Conservation (phyloP, 2,329 filamentous ascomycete genomes). For the Cryphonectria naterciae region DNA sequence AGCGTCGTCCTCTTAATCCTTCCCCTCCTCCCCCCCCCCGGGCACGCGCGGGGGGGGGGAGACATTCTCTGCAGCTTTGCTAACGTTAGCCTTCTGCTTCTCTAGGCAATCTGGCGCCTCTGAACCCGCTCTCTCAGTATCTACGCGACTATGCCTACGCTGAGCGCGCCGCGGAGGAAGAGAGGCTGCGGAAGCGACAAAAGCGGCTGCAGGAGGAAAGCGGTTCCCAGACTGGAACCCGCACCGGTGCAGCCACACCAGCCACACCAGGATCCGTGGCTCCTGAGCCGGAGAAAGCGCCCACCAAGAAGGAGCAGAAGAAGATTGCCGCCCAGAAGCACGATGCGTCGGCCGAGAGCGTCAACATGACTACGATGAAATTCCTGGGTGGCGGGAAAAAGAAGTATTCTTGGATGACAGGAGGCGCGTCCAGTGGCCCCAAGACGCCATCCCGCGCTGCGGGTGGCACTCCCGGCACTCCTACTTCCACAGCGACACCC, state of each 20-base stretch:
- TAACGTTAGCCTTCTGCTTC: constrained; percentile 28
- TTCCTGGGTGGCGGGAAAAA: constrained; percentile 63
- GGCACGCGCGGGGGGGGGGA: too few relatives aligned
- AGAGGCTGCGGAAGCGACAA: constrained; percentile 68
- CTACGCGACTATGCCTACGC: constrained; percentile 66
- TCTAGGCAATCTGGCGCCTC: constrained; percentile 46
- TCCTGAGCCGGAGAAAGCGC: constrained; percentile 67
- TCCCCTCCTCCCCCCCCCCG: too few relatives aligned
- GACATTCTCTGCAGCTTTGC: constrained; percentile 5
- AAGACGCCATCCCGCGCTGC: constrained; percentile 36
- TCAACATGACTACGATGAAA: constrained; percentile 79
- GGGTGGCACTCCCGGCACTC: constrained; percentile 32
- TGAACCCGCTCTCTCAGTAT: constrained; percentile 52
- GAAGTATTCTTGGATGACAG: constrained; percentile 77
- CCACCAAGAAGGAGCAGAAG: constrained; percentile 84
- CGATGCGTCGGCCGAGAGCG: constrained; percentile 78
- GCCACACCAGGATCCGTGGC: constrained; percentile 66
- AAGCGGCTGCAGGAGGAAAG: constrained; percentile 61
- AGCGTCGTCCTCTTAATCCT: constrained; percentile 35
- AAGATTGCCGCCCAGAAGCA: constrained; percentile 76
- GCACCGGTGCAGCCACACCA: constrained; percentile 61
- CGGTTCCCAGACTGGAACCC: constrained; percentile 53
- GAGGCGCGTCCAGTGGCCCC: constrained; percentile 58
- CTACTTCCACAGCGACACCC: constrained; percentile 24
- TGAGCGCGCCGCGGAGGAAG: constrained; percentile 75